Evolutionary conservation across 106 monocot genomes (phyloP).

Genomic region (Phalaenopsis aphrodite): DNA sequence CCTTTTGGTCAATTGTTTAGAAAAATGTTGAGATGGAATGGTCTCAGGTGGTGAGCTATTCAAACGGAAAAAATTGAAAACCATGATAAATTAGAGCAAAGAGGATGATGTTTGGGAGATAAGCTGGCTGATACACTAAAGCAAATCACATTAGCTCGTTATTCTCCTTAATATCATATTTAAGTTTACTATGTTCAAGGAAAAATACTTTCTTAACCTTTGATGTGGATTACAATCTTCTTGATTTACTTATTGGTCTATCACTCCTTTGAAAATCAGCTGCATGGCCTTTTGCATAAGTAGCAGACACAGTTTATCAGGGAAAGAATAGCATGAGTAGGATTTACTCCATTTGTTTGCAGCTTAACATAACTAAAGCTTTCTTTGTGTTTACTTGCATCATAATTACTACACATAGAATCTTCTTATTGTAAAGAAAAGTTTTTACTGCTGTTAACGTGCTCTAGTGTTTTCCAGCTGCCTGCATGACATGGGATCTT

Average conservation of each 20-base stretch:
- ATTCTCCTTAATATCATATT: not conserved
- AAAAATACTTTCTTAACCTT: not conserved
- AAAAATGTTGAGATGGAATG: no score
- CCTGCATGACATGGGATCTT: slow-evolving; percentile 83
- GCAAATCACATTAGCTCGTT: not conserved
- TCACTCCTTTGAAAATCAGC: not conserved
- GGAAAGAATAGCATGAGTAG: not conserved
- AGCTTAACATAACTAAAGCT: not conserved
- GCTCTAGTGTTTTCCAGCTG: slow-evolving; percentile 32
- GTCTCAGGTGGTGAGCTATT: no score
- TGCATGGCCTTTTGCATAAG: not conserved
- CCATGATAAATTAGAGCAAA: not conserved
- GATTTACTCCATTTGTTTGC: not conserved
- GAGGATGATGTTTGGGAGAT: not conserved
- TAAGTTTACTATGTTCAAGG: not conserved
- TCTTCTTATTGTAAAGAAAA: not conserved
- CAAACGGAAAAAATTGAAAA: no score
- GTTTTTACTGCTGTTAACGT: not conserved
- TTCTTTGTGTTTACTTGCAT: not conserved
- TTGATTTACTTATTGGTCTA: not conserved
- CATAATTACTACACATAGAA: not conserved
- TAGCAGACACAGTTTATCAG: not conserved
- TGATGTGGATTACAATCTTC: no score
- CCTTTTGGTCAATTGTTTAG: no score
- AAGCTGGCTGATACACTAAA: not conserved